Conservation (phyloP, 2,329 filamentous ascomycete species). For the Pseudogymnoascus sp. region DNA sequence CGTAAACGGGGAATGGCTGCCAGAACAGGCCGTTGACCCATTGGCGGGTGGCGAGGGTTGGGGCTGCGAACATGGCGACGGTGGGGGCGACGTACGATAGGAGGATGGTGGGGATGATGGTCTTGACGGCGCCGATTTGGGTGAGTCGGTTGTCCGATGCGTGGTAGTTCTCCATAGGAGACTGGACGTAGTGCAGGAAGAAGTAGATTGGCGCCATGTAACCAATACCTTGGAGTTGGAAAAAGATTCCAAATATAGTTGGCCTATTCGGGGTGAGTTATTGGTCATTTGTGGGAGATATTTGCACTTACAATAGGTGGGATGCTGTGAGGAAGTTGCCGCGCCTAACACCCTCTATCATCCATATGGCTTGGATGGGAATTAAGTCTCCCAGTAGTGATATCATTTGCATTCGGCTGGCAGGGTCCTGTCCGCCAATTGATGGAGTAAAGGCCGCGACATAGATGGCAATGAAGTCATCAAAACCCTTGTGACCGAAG, state of each 20-base stretch:
- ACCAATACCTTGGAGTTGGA: constrained; percentile 29
- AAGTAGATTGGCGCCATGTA: constrained; percentile 33
- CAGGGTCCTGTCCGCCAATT: constrained; percentile 19
- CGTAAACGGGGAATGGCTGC: constrained; percentile 25
- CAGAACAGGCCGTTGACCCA: constrained; percentile 25
- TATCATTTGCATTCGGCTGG: constrained; percentile 21
- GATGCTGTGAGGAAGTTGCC: constrained; percentile 28
- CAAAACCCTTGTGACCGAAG: constrained; percentile 19
- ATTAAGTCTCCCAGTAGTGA: constrained; percentile 27
- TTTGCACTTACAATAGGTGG: constrained; percentile 20
- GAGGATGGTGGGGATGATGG: constrained; percentile 28
- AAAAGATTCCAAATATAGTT: constrained; percentile 25
- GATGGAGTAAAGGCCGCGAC: constrained; percentile 23
- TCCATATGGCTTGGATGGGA: constrained; percentile 27
- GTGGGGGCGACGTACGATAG: constrained; percentile 26
- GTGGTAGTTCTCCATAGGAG: constrained; percentile 31
- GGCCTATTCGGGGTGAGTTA: constrained; percentile 19
- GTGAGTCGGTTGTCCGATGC: constrained; percentile 32
- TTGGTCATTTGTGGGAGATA: neutral
- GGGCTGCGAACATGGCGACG: constrained; percentile 22
- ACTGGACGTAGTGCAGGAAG: constrained; percentile 34
- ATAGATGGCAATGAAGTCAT: constrained; percentile 20
- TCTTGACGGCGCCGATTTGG: constrained; percentile 25
- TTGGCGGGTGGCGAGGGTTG: constrained; percentile 22
- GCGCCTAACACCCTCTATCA: constrained; percentile 27